Evolutionary conservation across 176 grass and related monocot genomes (phyloP).

Genomic region (Avena insularis): DNA sequence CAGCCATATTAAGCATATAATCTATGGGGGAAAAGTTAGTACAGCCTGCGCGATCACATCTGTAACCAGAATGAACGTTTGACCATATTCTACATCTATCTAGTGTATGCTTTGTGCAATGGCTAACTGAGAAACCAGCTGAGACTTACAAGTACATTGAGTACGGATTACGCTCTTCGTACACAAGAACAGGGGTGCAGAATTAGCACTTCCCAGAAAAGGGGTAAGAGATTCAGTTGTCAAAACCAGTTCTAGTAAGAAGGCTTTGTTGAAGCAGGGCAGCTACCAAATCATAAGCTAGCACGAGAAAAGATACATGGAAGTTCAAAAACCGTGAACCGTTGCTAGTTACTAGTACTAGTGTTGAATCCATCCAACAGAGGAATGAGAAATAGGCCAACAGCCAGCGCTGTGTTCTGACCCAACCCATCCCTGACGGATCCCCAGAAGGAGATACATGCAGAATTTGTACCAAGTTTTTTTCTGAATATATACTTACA

Average conservation of each 20-base stretch:
- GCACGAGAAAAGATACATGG: background rate
- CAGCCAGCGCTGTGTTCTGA: background rate
- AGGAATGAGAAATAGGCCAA: background rate
- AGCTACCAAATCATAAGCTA: background rate
- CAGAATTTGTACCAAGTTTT: background rate
- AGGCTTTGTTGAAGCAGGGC: background rate
- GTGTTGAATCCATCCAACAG: background rate
- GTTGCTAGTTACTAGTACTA: background rate
- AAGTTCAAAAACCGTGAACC: background rate
- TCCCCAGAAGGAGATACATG: background rate
- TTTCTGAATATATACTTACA: slow-evolving; percentile 51
- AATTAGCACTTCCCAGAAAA: background rate
- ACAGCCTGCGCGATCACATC: background rate
- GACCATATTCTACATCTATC: background rate
- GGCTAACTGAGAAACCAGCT: background rate
- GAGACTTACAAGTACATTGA: background rate
- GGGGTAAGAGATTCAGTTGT: background rate
- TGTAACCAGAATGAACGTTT: slow-evolving; percentile 7
- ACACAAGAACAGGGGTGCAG: background rate
- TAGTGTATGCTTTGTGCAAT: background rate
- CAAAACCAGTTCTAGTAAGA: slow-evolving; percentile 11
- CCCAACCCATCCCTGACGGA: background rate
- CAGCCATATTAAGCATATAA: background rate
- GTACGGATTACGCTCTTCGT: background rate
- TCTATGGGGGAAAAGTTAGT: background rate